Evolutionary conservation across 1,284 basidiomycete species (phyloP), one percentile per base, ranked within the genome.

Genomic region (Peniophora sp.): DNA sequence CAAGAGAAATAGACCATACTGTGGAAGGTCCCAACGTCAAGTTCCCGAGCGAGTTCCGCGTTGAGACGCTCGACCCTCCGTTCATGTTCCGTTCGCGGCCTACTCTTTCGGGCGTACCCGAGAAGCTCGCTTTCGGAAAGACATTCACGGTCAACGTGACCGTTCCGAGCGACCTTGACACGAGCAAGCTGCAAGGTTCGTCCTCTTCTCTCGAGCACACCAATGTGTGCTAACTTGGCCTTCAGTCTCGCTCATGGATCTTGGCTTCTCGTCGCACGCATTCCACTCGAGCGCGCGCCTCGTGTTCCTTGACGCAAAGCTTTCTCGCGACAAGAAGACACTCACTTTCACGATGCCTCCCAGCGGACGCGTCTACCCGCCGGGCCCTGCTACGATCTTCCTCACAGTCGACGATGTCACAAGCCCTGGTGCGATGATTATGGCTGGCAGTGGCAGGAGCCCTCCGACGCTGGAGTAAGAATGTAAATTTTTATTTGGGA

Each of bases 371-470:
- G 66, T 79, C 20, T 76, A 74, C 56, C 75, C 75, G 8, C 74
- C 77, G 22, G 79, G 79, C 11, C 78, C 76, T 14, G 79, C 68
- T 54, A 60, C 48, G 58, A 66, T 67, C 61, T 80, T 64, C 70
- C 62, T 63, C 60, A 74, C 58, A 55, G 66, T 79, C 24, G 72
- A 77, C 54, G 77, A 73, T 27, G 71, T 79, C 2, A 71, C 73
- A 3, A 73, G 71, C 48, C 56, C 62, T 19, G 78, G 75, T 14
- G 64, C 63, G 43, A 66, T 68, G 55, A 63, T 76, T 9, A 68
- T 77, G 63, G 59, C 79, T 48, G 77, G 77, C n/a, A 67, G 61
- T 51, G 72, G 72, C 3, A 55, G 52, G 27, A 10, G 56, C 17
- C 58, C 58, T 23, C 58, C 56, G 45, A 45, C 44, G 44, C 20